Evolutionary conservation across 2,329 filamentous ascomycete genomes (phyloP).

Genomic region (Torrubiellomyces zombiae): DNA sequence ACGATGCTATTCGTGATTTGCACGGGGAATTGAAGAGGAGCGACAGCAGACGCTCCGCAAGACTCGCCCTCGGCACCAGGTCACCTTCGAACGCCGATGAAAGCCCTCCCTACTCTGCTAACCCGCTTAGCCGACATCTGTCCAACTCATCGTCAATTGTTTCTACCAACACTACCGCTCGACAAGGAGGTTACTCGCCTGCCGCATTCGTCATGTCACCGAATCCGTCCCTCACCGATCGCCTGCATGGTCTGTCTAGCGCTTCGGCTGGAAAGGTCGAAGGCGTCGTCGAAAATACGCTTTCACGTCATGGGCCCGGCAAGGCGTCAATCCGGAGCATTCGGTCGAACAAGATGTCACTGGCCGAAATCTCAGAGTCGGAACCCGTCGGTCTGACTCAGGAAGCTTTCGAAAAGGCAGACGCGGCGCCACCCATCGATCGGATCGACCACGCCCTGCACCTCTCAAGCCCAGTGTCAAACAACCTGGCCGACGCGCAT

Average conservation of each 20-base stretch:
- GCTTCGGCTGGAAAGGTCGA: constrained; percentile 25
- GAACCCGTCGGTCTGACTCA: constrained; percentile 34
- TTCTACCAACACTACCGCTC: constrained; percentile 48
- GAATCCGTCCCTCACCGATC: constrained; percentile 40
- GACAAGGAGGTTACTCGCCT: constrained; percentile 55
- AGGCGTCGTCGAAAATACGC: constrained; percentile 20
- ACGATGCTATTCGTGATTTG: constrained; percentile 59
- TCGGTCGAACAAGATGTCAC: constrained; percentile 30
- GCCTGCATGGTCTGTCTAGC: constrained; percentile 38
- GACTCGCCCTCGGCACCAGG: constrained; percentile 32
- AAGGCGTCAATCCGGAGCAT: constrained; percentile 36
- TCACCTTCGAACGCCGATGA: constrained; percentile 4
- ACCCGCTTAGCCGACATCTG: constrained; percentile 23
- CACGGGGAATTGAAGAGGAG: constrained; percentile 54
- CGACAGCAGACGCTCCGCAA: constrained; percentile 49
- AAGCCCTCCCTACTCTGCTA: constrained; percentile 3
- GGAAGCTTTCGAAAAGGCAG: constrained; percentile 36
- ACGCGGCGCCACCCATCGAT: constrained; percentile 21
- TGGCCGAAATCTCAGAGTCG: constrained; percentile 41
- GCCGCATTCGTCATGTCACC: constrained; percentile 53
- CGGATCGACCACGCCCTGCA: constrained; percentile 13
- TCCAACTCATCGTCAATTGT: constrained; percentile 46
- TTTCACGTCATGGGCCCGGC: constrained; percentile 35
- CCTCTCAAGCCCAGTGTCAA: constrained; percentile 16
- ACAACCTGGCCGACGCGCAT: constrained; percentile 12